Conservation (phyloP, 257 asterid genomes). For the Nicotiana sylvestris region DNA sequence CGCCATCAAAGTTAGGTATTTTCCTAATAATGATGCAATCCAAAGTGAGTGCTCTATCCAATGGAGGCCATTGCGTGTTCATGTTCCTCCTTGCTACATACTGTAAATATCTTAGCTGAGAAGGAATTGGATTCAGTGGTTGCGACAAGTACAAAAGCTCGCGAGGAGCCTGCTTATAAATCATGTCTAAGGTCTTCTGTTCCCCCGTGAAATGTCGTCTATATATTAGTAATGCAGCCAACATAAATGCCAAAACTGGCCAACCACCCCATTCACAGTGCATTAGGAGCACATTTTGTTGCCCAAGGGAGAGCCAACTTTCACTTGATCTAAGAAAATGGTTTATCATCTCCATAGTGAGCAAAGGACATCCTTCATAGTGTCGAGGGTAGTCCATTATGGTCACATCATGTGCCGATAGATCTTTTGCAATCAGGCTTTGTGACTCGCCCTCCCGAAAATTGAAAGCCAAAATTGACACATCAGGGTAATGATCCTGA, state of each 20-base stretch:
- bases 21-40: conserved; percentile 45
- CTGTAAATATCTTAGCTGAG: conserved; percentile 67
- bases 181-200: conserved; percentile 55
- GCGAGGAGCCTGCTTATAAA: conserved; percentile 59
- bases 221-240: conserved; percentile 53
- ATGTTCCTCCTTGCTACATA: conserved; percentile 58
- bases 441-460: conserved; percentile 45
- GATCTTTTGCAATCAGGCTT: conserved; percentile 21
- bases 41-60: conserved; percentile 46
- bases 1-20: conserved; percentile 46
- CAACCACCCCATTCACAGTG: conserved; percentile 56
- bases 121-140: conserved; percentile 60
- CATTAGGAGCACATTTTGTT: conserved; percentile 55
- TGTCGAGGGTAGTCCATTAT: conserved; percentile 46
- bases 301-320: conserved; percentile 57
- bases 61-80: conserved; percentile 51
- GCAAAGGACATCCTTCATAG: conserved; percentile 45
- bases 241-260: conserved; percentile 53
- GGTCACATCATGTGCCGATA: conserved; percentile 37
- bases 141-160: conserved; percentile 36
- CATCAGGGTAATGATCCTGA: conserved; percentile 43
- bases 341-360: conserved; percentile 57
- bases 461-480: conserved; percentile 57
- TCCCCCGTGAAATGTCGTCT: conserved; percentile 46
- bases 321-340: conserved; percentile 54